Evolutionary conservation across 2,329 filamentous ascomycete species (phyloP).

Genomic region (Aotearoamyces nothofagi): DNA sequence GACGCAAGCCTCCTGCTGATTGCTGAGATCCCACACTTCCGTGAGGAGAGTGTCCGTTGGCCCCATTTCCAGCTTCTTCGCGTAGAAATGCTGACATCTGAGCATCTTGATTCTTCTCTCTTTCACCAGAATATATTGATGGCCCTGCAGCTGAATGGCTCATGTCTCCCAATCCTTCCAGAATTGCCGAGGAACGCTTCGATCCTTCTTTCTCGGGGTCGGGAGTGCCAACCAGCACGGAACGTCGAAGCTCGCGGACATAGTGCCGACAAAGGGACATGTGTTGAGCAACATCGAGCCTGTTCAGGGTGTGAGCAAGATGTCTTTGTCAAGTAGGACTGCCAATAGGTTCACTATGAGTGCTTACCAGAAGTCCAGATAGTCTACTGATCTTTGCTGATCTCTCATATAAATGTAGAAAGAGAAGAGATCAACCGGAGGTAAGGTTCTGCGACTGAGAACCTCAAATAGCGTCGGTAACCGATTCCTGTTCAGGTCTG

Average conservation of each 20-base stretch:
- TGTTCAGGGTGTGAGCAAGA: constrained; percentile 22
- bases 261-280: constrained; percentile 97
- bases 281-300: constrained; percentile 98
- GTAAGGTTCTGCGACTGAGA: constrained; percentile 79
- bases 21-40: constrained; percentile 19
- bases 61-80: constrained; percentile 39
- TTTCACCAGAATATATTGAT: constrained; percentile 48
- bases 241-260: constrained; percentile 85
- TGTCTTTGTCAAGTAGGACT: not conserved
- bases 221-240: constrained; percentile 83
- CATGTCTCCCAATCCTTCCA: constrained; percentile 60
- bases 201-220: constrained; percentile 66
- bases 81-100: constrained; percentile 85
- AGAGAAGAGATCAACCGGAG: constrained; percentile 91
- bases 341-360: not conserved
- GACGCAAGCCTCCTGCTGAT: constrained; percentile 19
- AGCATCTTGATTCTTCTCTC: constrained; percentile 69
- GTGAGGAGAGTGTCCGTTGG: constrained; percentile 38
- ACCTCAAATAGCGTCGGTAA: constrained; percentile 94
- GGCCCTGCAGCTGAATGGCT: constrained; percentile 41
- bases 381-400: constrained; percentile 94
- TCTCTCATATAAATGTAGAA: constrained; percentile 99
- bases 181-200: constrained; percentile 68
- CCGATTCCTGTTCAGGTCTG: constrained; percentile 57
- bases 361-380: constrained; percentile 89